phyloP scores from a whole-genome alignment of 164 flowering plant species.

The Pachysandra terminalis region DNA sequence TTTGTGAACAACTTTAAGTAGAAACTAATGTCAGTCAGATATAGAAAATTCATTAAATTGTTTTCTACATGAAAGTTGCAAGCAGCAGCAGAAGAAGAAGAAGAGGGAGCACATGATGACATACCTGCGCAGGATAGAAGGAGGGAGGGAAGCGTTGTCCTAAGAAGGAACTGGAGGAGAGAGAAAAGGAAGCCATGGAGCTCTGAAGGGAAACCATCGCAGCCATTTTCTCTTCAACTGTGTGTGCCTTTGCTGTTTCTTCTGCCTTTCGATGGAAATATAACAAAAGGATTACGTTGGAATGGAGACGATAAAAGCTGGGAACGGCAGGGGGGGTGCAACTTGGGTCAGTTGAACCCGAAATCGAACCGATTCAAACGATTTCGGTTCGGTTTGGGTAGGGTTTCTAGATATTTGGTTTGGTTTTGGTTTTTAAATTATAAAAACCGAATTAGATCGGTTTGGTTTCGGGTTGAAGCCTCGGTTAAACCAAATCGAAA shows the following conservation, averaged over 20 bases:
- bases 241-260: neutral
- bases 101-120: slow-evolving; percentile 1
- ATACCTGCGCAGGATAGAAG: slow-evolving; percentile 37
- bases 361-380: too few species aligned
- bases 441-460: too few species aligned
- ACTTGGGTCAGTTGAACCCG: too few species aligned
- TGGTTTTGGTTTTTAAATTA: too few species aligned
- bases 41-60: too few species aligned
- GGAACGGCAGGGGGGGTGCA: too few species aligned
- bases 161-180: slow-evolving; percentile 70
- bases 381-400: too few species aligned
- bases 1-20: neutral
- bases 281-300: slow-evolving; percentile 1
- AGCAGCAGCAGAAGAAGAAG: neutral
- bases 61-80: neutral
- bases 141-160: slow-evolving; percentile 66
- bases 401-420: too few species aligned
- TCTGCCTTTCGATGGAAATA: neutral
- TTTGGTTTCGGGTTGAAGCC: too few species aligned
- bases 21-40: neutral
- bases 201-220: slow-evolving; percentile 78
- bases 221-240: slow-evolving; percentile 38
- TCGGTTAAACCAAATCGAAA: too few species aligned
- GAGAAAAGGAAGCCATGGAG: slow-evolving; percentile 70
- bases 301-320: neutral